Conservation (phyloP, 1,139 yeast species). For the Blastobotrys elegans region DNA sequence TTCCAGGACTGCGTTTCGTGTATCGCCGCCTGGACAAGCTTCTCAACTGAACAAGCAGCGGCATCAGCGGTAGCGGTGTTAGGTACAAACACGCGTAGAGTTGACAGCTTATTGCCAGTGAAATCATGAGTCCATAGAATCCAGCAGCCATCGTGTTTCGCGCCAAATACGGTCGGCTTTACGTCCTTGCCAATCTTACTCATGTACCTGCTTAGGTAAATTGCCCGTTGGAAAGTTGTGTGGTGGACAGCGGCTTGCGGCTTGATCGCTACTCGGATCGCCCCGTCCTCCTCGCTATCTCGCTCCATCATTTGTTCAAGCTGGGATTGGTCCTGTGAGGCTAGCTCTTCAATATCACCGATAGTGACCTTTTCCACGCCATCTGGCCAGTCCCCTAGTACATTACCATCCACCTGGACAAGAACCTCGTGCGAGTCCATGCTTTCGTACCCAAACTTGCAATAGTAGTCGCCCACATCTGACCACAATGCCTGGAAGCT, state of each 20-base stretch:
- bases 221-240: slow-evolving; percentile 32
- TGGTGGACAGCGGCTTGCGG: slow-evolving; percentile 18
- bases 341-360: slow-evolving; percentile 33
- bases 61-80: slow-evolving; percentile 6
- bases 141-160: slow-evolving; percentile 32
- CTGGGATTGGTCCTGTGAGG: slow-evolving; percentile 31
- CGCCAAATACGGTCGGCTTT: slow-evolving; percentile 34
- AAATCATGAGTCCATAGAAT: slow-evolving; percentile 47
- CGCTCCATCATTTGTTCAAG: slow-evolving; percentile 27
- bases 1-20: slow-evolving; percentile 26
- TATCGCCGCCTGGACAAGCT: slow-evolving; percentile 26
- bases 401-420: slow-evolving; percentile 20
- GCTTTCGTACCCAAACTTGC: slow-evolving; percentile 50
- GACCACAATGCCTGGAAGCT: slow-evolving; percentile 57
- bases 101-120: slow-evolving; percentile 35
- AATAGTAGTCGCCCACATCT: slow-evolving; percentile 66
- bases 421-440: slow-evolving; percentile 24
- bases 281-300: slow-evolving; percentile 24
- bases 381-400: slow-evolving; percentile 14
- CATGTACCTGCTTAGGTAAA: slow-evolving; percentile 31
- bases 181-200: slow-evolving; percentile 11
- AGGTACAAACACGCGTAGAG: slow-evolving; percentile 29
- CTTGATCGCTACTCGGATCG: slow-evolving; percentile 11
- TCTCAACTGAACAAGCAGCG: slow-evolving; percentile 16
- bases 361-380: slow-evolving; percentile 31